Evolutionary conservation across 495 filamentous ascomycete species (phyloP), one percentile per base, ranked within the genome.

Genomic region (Echria macrotheca): DNA sequence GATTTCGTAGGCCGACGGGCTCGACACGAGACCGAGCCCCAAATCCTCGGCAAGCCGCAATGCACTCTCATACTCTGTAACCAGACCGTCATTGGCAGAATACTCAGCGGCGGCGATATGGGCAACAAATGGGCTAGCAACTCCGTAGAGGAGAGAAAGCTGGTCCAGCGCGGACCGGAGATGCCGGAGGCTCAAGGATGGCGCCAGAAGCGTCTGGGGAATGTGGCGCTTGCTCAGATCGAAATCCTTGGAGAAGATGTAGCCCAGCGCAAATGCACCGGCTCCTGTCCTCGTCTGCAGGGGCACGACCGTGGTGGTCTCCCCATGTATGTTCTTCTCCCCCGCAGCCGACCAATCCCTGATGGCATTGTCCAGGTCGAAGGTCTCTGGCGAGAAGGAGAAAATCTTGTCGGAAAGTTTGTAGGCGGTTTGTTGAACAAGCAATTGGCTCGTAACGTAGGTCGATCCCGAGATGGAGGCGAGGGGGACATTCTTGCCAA

Each of bases 101-200:
- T 96, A 95, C 68, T 96, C 90, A 37, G 88, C 82, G 12, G 94
- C 94, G n/a, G 94, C 89, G 49, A 98, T 76, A 60, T 98, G 93
- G 14, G 88, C 87, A 25, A 91, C 89, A 43, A 97, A 86, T 9
- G 93, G 93, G 66, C 86, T 95, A 44, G 90, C 86, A 31, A 95
- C 81, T 19, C 83, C 82, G 61, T 96, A 96, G 21, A 96, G 79
- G 5, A 94, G 74, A 33, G 87, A 85, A 22, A 98, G 77, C 68
- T 96, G 91, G 67, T 97, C 89, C 29, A 98, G 69, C 12, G 88
- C 77, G n/a, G 85, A 66, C 18, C 87, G 87, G 59, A 98, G 82
- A 52, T 86, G 82, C 21, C 81, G 78, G 25, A 98, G 73, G 44
- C 84, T 88, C 22, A 88, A 79, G 1, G 89, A 87, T 0, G 89